phyloP scores from a whole-genome alignment of 768 basidiomycete genomes.

The Infundibulicybe gibba region DNA sequence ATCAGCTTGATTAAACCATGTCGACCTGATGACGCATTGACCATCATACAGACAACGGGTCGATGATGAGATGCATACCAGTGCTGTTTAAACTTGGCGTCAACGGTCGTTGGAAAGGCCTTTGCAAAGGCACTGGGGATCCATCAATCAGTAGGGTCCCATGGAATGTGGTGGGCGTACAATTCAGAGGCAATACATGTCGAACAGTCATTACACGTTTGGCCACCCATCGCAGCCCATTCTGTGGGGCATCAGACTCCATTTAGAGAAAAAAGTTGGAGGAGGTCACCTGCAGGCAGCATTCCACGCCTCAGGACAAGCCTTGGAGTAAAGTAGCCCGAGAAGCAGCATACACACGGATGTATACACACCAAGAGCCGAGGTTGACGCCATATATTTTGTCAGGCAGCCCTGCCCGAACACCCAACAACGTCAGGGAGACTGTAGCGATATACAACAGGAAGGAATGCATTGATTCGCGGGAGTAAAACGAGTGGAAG shows the following conservation, averaged over 20 bases:
- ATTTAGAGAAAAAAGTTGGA: background rate
- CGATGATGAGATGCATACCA: conserved; percentile 36
- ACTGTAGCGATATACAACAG: background rate
- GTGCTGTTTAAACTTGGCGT: conserved; percentile 55
- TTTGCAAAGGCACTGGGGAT: conserved; percentile 50
- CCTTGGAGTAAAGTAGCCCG: conserved; percentile 34
- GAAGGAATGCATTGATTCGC: background rate
- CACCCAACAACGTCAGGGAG: conserved; percentile 6
- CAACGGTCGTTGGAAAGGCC: conserved; percentile 56
- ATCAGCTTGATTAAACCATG: conserved; percentile 69
- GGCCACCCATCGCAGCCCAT: conserved; percentile 74
- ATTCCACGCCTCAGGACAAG: conserved; percentile 79
- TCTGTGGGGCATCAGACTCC: conserved; percentile 30
- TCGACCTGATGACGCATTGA: conserved; percentile 34
- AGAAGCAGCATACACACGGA: background rate
- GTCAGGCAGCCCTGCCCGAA: conserved; percentile 15
- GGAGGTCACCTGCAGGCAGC: conserved; percentile 47
- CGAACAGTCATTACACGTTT: conserved; percentile 55
- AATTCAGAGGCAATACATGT: conserved; percentile 67
- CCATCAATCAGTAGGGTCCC: background rate
- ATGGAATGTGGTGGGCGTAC: conserved; percentile 29
- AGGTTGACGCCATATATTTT: conserved; percentile 22
- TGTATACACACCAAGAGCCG: conserved; percentile 42
- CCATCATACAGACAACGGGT: background rate
- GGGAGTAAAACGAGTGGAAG: background rate